Base-by-base conservation (phyloP, 306 rosid genomes). In the Medicago arabica region DNA sequence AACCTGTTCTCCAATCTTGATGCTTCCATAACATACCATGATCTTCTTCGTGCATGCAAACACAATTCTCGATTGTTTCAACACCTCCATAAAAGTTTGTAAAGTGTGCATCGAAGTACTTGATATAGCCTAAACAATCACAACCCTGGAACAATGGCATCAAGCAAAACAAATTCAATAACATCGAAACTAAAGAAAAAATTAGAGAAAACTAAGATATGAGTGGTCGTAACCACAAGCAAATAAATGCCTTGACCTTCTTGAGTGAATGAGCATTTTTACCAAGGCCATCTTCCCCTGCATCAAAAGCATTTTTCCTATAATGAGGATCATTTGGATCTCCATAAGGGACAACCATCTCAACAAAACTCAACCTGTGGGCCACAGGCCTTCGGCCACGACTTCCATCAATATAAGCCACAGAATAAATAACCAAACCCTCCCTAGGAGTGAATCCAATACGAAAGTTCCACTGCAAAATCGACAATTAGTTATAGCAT, bases 331-430 rank as follows among this genome's bases (percentile, higher is more conserved):
- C 92, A 78, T 91, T 91, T 38, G 96, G 92, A 84, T 91, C 96
- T 60, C 96, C 96, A 63, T 91, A 91, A 25, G 96, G 96, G 76
- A 91, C 96, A 59, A 91, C 96, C 96, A 91, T 91, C 86, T 91
- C 96, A 72, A 87, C 89, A 83, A 88, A 88, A 74, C 96, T 91
- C 79, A 91, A 79, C 62, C 92, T 84, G 78, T 91, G 92, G 21
- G 90, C 96, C 55, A 91, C 90, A 36, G 93, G 88, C 55, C 97
- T 89, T 36, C 97, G 87, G 53, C 97, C 97, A 18, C 90, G 80
- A 83, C 86, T 91, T 60, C 92, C 92, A 36, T 91, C 97, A 79
- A 87, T 72, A 73, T 91, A 89, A 14, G 97, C 92, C 13, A 86
- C 89, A 43, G 93, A 91, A 59, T 87, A 74, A 55, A 91, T 87